Percentiles rank a stretch among this genome's conserved stretches.
These are phyloP conservation scores for Trichoderma afroharzianum DNA, from an alignment of 2,329 filamentous ascomycete genomes.

Conservation along the genomic window DNA sequence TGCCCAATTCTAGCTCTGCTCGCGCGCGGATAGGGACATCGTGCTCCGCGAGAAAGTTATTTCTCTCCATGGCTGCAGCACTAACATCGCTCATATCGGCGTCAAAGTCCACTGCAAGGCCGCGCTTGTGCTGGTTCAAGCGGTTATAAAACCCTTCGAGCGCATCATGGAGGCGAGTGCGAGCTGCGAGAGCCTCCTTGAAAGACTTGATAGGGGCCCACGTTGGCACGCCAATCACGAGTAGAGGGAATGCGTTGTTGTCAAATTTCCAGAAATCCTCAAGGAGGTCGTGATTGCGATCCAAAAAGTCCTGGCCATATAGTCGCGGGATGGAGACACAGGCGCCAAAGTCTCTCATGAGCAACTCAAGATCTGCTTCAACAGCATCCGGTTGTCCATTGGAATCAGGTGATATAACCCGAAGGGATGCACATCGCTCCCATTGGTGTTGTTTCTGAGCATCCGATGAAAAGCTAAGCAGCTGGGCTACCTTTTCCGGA, in stretches of 20 bases:
- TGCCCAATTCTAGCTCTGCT: constrained; percentile 3
- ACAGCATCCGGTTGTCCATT: neutral
- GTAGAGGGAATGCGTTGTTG: constrained; percentile 22
- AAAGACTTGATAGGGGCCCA: constrained; percentile 23
- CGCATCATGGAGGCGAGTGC: constrained; percentile 18
- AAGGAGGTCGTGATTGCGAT: constrained; percentile 17
- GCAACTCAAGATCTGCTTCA: constrained; percentile 9
- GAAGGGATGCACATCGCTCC: constrained; percentile 21
- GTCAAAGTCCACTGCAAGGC: constrained; percentile 15
- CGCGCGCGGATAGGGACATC: constrained; percentile 5
- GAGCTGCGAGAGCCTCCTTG: constrained; percentile 21
- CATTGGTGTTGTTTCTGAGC: constrained; percentile 18
- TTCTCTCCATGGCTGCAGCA: constrained; percentile 19
- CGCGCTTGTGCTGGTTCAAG: neutral
- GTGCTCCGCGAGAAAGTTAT: constrained; percentile 18
- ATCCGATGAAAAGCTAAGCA: constrained; percentile 20
- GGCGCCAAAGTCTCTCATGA: constrained; percentile 22
- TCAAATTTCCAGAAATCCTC: constrained; percentile 26
- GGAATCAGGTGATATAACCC: neutral
- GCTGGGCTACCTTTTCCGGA: constrained; percentile 15
- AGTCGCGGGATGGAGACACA: constrained; percentile 24
- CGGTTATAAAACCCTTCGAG: neutral
- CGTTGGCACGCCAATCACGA: constrained; percentile 22
- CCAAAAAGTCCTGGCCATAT: constrained; percentile 24
- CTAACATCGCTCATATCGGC: constrained; percentile 22